Percentiles rank a stretch among this genome's conserved stretches.
Evolutionary conservation across 1,284 basidiomycete genomes (phyloP).

Genomic region (Ganoderma boninense): DNA sequence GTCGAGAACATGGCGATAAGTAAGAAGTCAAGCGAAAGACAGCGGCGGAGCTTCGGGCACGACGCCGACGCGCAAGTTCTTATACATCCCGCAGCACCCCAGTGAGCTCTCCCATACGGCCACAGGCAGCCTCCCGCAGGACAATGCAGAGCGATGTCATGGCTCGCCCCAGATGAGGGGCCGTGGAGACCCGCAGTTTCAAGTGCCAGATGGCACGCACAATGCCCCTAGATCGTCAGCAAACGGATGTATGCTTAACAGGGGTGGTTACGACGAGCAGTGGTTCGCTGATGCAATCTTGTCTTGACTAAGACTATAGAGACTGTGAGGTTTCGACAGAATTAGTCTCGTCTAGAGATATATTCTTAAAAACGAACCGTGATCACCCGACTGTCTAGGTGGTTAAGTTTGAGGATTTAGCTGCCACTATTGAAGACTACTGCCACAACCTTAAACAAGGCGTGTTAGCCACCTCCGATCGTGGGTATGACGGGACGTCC

Average conservation of each 20-base stretch:
- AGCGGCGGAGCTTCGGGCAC: background rate
- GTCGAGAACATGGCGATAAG: background rate
- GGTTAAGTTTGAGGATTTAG: background rate
- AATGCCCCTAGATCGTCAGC: background rate
- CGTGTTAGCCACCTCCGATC: background rate
- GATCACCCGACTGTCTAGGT: background rate
- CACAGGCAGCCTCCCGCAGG: background rate
- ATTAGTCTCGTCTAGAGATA: background rate
- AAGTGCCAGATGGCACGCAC: background rate
- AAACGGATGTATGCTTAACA: background rate
- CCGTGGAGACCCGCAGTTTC: background rate
- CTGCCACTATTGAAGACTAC: too few relatives aligned
- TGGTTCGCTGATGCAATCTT: background rate
- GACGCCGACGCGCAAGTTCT: background rate
- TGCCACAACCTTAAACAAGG: too few relatives aligned
- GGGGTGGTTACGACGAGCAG: background rate
- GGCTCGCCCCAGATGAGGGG: background rate
- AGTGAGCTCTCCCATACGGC: background rate
- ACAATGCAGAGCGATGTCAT: background rate
- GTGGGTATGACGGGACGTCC: background rate
- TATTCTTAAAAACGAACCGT: background rate
- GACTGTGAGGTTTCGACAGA: background rate
- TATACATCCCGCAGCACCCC: background rate
- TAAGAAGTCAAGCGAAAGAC: background rate
- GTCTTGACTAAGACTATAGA: background rate